Evolutionary conservation across 345 rosid genomes (phyloP), one percentile per base, ranked within the genome.

Genomic region (Citrus mangshanensis): DNA sequence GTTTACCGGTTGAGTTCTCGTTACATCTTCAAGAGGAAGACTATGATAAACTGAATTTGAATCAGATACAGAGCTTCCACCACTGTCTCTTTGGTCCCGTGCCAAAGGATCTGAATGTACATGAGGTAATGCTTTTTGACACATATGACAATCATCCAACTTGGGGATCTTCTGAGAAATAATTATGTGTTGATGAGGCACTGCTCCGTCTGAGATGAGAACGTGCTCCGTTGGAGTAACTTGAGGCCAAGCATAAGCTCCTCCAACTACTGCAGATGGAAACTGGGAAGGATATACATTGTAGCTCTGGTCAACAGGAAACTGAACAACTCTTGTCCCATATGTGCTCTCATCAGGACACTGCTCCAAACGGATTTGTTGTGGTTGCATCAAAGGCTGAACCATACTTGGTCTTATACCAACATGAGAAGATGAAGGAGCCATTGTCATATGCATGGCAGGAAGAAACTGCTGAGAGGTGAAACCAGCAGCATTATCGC

Each of bases 101-200:
- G 80, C 80, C 79, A 84, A 9, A 70, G 91, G 82, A 87, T 92
- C 93, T 1, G 90, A 92, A 87, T 92, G 91, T 59, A 86, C 89
- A 85, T 89, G 93, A 76, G 92, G 92, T 85, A 92, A 83, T 69
- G 91, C 86, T 82, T 88, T 92, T 70, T 89, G 90, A 80, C 93
- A 90, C 93, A 87, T 81, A 61, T 69, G 56, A 70, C 92, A 87
- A 62, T 85, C 95, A 21, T 91, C 96, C 58, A 84, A 76, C 78
- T 79, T 83, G 68, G 79, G 74, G 55, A 65, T 59, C 66, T 78
- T 86, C 75, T 87, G 89, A 65, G 85, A 83, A 81, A 83, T 66
- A 54, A 34, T 66, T 59, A 81, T 58, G 62, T 85, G 89, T 60
- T 84, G 89, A 60, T 67, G 86, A 76, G 81, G 76, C 61, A 83